phyloP scores from a whole-genome alignment of 75 land plant genomes.

The Pinus albicaulis region DNA sequence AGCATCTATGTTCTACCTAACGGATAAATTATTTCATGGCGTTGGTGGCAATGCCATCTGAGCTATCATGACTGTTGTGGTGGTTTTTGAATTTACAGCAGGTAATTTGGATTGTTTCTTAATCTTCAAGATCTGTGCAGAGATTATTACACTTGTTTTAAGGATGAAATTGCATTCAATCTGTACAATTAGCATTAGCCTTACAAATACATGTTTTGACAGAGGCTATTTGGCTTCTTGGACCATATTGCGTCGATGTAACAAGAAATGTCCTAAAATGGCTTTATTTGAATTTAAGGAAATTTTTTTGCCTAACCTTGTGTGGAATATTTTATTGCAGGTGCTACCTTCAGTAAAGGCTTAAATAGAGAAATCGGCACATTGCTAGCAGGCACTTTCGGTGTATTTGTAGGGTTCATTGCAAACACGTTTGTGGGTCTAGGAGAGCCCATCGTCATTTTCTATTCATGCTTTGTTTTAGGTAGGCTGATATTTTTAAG shows the following conservation, averaged over 20 bases:
- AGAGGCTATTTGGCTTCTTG: no score
- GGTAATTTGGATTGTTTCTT: constrained; percentile 22
- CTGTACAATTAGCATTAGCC: no score
- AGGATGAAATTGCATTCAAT: no score
- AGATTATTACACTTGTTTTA: no score
- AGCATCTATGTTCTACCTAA: constrained; percentile 50
- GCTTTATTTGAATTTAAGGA: no score
- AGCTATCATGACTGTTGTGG: no score
- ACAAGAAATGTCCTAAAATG: no score
- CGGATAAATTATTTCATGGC: neutral
- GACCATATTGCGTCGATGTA: no score
- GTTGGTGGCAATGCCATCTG: no score
- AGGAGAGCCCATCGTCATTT: constrained; percentile 15
- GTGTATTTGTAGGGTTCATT: constrained; percentile 6
- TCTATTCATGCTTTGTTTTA: constrained; percentile 14
- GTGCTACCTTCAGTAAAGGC: constrained; percentile 31
- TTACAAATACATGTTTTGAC: neutral
- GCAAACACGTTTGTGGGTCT: constrained; percentile 3
- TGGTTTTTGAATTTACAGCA: neutral
- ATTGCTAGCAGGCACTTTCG: constrained; percentile 22
- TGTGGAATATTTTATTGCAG: no score
- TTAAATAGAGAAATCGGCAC: constrained; percentile 34
- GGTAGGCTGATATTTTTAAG: constrained; percentile 9
- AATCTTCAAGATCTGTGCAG: no score
- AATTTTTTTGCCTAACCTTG: no score